Percentiles rank a stretch among this genome's conserved stretches.
Evolutionary conservation across 192 early-diverging fungal species (phyloP).

Genomic region (Coemansia sp.): DNA sequence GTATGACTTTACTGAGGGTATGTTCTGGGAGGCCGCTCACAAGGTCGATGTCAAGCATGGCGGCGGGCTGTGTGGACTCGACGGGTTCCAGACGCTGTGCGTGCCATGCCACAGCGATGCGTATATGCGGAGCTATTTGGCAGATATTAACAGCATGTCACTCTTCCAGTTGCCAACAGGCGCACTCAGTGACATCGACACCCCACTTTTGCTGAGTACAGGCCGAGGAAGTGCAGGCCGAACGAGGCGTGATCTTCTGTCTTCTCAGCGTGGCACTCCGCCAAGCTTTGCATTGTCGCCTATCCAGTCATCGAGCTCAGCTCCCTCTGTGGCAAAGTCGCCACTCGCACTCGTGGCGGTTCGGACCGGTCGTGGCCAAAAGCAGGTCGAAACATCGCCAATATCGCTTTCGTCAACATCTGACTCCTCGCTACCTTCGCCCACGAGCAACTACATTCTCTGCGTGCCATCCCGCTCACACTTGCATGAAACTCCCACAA

Average conservation of each 20-base stretch:
- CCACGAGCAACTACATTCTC: conserved; percentile 8
- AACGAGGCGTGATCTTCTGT: not conserved
- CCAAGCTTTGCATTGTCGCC: not conserved
- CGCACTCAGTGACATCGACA: not conserved
- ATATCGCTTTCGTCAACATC: conserved; percentile 18
- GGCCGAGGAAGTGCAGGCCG: not conserved
- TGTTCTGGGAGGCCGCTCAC: conserved; percentile 59
- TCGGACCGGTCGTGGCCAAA: not conserved
- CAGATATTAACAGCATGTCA: conserved; percentile 26
- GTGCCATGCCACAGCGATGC: conserved; percentile 49
- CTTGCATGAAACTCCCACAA: conserved; percentile 27
- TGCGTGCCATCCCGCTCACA: not conserved
- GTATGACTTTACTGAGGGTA: conserved; percentile 38
- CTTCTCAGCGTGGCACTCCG: not conserved
- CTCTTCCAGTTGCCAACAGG: conserved; percentile 23
- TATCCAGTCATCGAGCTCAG: not conserved
- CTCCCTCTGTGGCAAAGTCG: not conserved
- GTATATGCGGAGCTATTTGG: conserved; percentile 40
- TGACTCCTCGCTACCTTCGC: conserved; percentile 23
- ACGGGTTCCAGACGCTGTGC: conserved; percentile 52
- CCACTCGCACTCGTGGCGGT: not conserved
- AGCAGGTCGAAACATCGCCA: not conserved
- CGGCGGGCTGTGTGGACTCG: conserved; percentile 54
- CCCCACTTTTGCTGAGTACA: not conserved
- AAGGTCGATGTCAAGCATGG: conserved; percentile 49